These are phyloP conservation scores for Dactylellina cionopaga DNA, from an alignment of 2,329 filamentous ascomycete genomes.

Conservation along the genomic window DNA sequence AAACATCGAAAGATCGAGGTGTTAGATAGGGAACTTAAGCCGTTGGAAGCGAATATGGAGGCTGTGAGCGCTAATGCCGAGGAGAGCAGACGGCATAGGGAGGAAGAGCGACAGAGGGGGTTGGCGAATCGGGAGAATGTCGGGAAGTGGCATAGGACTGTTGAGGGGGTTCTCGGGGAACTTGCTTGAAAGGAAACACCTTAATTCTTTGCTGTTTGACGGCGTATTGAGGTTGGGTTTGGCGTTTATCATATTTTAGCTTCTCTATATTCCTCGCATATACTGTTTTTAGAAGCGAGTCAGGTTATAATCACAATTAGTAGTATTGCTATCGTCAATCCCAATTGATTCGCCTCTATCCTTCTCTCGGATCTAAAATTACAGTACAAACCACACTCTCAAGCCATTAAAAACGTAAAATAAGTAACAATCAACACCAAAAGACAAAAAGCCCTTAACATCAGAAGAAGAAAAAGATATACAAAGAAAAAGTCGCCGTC, in stretches of 20 bases:
- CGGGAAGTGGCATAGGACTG: slow-evolving; percentile 77
- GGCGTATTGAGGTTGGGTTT: too few species aligned
- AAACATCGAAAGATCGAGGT: slow-evolving; percentile 75
- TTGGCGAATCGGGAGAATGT: slow-evolving; percentile 79
- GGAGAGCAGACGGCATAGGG: slow-evolving; percentile 75
- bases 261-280: too few species aligned
- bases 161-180: slow-evolving; percentile 63
- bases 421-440: neutral
- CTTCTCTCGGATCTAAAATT: slow-evolving; percentile 29
- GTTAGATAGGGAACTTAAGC: slow-evolving; percentile 73
- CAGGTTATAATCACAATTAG: too few species aligned
- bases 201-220: too few species aligned
- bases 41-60: slow-evolving; percentile 73
- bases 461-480: neutral
- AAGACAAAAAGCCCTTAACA: slow-evolving; percentile 1
- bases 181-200: slow-evolving; percentile 34
- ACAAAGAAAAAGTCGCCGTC: neutral
- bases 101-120: slow-evolving; percentile 72
- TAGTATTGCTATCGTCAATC: neutral
- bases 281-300: too few species aligned
- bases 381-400: slow-evolving; percentile 8
- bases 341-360: neutral
- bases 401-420: slow-evolving; percentile 12
- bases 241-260: too few species aligned
- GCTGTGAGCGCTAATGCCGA: slow-evolving; percentile 74